These are phyloP conservation scores for Eutypa lata DNA, from an alignment of 2,329 filamentous ascomycete genomes.

Conservation along the genomic window DNA sequence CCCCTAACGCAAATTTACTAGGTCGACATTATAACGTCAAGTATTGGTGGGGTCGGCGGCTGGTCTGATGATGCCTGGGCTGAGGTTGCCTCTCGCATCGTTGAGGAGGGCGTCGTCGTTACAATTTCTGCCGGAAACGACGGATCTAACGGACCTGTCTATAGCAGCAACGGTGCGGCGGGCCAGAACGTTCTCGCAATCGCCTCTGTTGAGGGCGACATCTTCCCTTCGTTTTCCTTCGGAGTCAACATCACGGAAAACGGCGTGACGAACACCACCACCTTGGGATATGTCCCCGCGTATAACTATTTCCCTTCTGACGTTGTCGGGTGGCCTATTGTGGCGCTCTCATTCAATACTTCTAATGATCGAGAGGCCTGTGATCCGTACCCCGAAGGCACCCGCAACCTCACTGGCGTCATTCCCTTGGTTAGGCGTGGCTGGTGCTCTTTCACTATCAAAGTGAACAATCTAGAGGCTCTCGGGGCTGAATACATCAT, in stretches of 20 bases:
- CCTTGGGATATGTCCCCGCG: slow-evolving; percentile 32
- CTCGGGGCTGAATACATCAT: slow-evolving; percentile 27
- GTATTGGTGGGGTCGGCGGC: slow-evolving; percentile 36
- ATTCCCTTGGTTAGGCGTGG: slow-evolving; percentile 31
- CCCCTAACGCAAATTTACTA: background rate
- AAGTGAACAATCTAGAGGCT: slow-evolving; percentile 24
- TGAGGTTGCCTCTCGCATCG: slow-evolving; percentile 36
- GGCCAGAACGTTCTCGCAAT: slow-evolving; percentile 41
- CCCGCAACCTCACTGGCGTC: slow-evolving; percentile 16
- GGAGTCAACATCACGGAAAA: slow-evolving; percentile 28
- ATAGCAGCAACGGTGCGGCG: slow-evolving; percentile 36
- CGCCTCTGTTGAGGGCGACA: slow-evolving; percentile 37
- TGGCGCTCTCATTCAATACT: slow-evolving; percentile 24
- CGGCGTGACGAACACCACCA: slow-evolving; percentile 18
- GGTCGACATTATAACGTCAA: slow-evolving; percentile 41
- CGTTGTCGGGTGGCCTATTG: slow-evolving; percentile 32
- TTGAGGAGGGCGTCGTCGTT: slow-evolving; percentile 45
- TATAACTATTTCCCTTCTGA: slow-evolving; percentile 29
- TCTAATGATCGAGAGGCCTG: slow-evolving; percentile 24
- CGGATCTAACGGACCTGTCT: slow-evolving; percentile 47
- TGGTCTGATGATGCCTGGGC: slow-evolving; percentile 34
- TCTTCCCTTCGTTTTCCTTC: slow-evolving; percentile 26
- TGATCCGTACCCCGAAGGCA: slow-evolving; percentile 19
- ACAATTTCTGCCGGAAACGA: slow-evolving; percentile 51
- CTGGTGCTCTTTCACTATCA: slow-evolving; percentile 27